Percentiles rank a stretch among this genome's conserved stretches.
Conservation (phyloP, 768 basidiomycete species). For the Cystobasidium ongulense region DNA sequence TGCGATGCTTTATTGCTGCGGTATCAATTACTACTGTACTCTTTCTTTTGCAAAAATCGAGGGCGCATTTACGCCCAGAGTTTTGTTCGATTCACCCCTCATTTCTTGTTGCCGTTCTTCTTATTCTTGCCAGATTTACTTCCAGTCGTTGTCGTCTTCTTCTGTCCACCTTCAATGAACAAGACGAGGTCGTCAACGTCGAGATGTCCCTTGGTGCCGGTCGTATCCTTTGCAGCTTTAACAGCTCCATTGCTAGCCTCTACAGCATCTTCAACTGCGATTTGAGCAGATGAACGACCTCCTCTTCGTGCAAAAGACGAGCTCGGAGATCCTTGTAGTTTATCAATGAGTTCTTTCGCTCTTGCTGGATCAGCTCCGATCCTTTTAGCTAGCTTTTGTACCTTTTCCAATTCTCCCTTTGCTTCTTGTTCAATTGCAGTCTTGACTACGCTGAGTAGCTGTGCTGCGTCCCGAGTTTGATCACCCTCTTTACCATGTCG, state of each 20-base stretch:
- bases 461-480: constrained; percentile 45
- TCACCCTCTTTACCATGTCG: constrained; percentile 45
- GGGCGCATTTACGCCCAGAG: too few relatives aligned
- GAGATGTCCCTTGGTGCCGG: constrained; percentile 42
- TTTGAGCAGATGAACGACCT: not conserved
- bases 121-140: constrained; percentile 13
- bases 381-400: constrained; percentile 38
- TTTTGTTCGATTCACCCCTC: not conserved
- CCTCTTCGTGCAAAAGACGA: not conserved
- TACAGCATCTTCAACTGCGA: constrained; percentile 31
- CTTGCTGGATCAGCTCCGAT: constrained; percentile 31
- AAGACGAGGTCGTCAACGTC: constrained; percentile 48
- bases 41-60: too few relatives aligned
- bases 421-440: constrained; percentile 42
- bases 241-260: constrained; percentile 32
- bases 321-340: not conserved
- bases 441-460: constrained; percentile 44
- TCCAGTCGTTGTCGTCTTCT: not conserved
- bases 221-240: constrained; percentile 1
- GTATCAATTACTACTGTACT: too few relatives aligned
- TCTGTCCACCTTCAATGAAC: constrained; percentile 45
- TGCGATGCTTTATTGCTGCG: too few relatives aligned
- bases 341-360: constrained; percentile 32
- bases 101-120: not conserved
- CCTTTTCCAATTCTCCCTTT: constrained; percentile 40